Percentiles rank a stretch among this genome's conserved stretches.
These are phyloP conservation scores for Moesziomyces sp. DNA, from an alignment of 1,284 basidiomycete species.

Conservation along the genomic window DNA sequence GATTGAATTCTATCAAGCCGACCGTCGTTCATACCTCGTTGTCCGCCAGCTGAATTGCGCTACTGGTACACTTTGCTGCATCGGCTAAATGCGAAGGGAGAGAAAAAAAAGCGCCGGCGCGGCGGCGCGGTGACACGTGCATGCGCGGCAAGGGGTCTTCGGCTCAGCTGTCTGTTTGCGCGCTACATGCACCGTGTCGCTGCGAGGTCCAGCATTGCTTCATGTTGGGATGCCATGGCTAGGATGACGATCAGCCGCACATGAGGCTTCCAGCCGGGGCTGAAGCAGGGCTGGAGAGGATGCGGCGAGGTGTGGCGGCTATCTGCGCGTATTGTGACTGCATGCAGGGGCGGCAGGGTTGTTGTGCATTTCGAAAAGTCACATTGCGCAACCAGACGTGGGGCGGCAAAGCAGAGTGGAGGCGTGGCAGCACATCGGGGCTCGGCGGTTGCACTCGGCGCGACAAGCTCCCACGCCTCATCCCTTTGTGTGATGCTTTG, in stretches of 20 bases:
- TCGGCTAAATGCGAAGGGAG: neutral
- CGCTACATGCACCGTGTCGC: neutral
- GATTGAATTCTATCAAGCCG: no score
- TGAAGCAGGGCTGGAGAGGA: no score
- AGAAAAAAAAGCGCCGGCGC: neutral
- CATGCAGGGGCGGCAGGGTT: neutral
- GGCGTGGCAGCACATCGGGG: no score
- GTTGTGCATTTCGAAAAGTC: neutral
- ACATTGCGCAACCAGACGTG: neutral
- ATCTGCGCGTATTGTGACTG: neutral
- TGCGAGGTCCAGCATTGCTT: neutral
- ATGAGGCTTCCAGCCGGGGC: no score
- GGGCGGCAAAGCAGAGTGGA: no score
- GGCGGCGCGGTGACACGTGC: neutral
- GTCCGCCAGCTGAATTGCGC: no score
- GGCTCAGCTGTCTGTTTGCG: neutral
- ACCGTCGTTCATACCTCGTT: no score
- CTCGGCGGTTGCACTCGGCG: no score
- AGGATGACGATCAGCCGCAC: no score
- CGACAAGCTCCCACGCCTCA: neutral
- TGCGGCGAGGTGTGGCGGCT: no score
- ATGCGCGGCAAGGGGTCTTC: neutral
- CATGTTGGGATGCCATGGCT: neutral
- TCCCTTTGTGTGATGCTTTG: neutral
- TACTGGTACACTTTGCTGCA: no score